Base-by-base conservation (phyloP, 2,329 filamentous ascomycete genomes). In the Paracoccidioides brasiliensis region DNA sequence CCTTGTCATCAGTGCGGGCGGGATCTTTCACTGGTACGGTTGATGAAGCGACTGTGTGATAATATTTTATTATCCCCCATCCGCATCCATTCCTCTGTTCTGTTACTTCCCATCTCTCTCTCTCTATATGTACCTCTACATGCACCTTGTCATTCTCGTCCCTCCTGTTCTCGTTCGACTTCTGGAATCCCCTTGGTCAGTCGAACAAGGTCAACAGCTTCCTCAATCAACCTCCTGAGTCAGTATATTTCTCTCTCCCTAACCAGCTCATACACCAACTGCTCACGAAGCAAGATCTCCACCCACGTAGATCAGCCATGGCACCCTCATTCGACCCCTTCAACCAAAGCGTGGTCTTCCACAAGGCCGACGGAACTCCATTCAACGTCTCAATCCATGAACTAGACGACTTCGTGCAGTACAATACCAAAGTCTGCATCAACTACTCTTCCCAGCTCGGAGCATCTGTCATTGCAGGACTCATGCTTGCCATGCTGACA, bases 381-480 rank as follows among this genome's bases (percentile, higher is more conserved):
- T 65, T 79, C 58, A 60, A 65, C 0, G 63, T 77, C 42, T 61
- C 66, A 45, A 67, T 83, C 56, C 49, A 59, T 7, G 64, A 69
- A 3, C 57, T 84, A 42, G 68, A 81, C 60, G 54, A 59, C 3
- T 74, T 74, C 52, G 67, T 76, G 54, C 67, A 72, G 56, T 78
- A 78, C 64, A 74, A 73, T 57, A 67, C 75, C 56, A 70, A 70
- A 7, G 65, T 76, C 40, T 74, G 70, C 65, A 81, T 87, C 74
- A 84, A 83, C 70, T 88, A 84, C 66, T 83, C 80, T 53, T 72
- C 78, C 15, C 86, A 91, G 67, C 76, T 90, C 53, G 88, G 88
- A 35, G 81, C 85, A 30, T 81, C 80, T 49, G 60, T 84, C 56
- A 70, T 85, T 58, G 79, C 89, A 64, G 73, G 90, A 15, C 61